Evolutionary conservation across 495 filamentous ascomycete species (phyloP), one percentile per base, ranked within the genome.

Genomic region (Trichoderma parareesei): DNA sequence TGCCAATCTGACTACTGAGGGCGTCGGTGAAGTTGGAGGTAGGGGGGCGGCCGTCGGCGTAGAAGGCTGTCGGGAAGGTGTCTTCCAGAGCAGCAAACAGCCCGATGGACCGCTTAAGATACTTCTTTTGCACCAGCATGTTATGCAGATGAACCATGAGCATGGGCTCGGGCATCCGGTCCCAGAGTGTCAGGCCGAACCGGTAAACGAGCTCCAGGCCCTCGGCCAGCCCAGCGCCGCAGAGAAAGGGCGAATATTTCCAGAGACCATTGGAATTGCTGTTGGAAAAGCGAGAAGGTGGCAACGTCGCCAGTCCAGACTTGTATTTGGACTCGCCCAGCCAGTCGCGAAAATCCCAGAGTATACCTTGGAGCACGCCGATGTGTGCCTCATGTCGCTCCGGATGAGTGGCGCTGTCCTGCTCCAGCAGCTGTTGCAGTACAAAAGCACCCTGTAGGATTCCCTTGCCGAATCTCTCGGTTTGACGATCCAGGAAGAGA

Each of bases 231-330:
- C 79, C 78, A 4, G 72, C 74, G 8, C 78, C 78, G 59, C 79
- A 82, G 16, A 82, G 72, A 67, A 77, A 81, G 3, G 79, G 81
- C 18, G 78, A 82, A 62, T 80, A 82, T 42, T 77, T 75, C 79
- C 77, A 81, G 49, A 82, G 71, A 4, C 78, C 79, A 64, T 81
- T 82, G 1, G 74, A 38, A 63, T 79, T 74, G 27, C 72, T 77
- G 10, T 68, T 66, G 37, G 73, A 69, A 61, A 83, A 81, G 27
- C 75, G 78, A 42, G 78, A 78, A 60, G 77, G 74, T 8, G 77
- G 72, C n/a, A 78, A 71, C 1, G 37, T 68, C 6, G 53, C 65
- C 16, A 79, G 66, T 8, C 75, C 75, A 60, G 69, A 10, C 67
- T 68, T 75, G 67, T 79, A 77, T 65, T 74, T 78, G 8, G 74